phyloP scores from a whole-genome alignment of 768 basidiomycete species.

The Suillus luteus region DNA sequence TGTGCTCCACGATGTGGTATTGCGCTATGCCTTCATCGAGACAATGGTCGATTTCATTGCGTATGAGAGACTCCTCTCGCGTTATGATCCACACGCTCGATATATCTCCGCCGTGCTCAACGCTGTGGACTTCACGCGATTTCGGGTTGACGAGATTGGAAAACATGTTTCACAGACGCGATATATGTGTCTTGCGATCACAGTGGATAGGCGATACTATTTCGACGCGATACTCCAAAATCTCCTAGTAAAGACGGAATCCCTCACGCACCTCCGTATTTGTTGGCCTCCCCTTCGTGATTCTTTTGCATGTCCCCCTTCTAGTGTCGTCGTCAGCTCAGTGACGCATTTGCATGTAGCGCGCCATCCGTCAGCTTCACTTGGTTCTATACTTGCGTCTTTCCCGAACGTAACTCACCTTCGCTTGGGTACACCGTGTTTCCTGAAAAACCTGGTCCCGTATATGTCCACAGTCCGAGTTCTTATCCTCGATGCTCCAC shows the following conservation, averaged over 20 bases:
- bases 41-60: conserved; percentile 1
- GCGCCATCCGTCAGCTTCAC: conserved; percentile 10
- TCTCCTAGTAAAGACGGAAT: conserved; percentile 5
- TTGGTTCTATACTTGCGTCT: conserved; percentile 12
- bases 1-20: conserved; percentile 9
- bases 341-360: conserved; percentile 12
- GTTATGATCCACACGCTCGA: conserved; percentile 6
- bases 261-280: conserved; percentile 11
- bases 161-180: conserved; percentile 6
- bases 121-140: conserved; percentile 2
- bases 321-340: conserved; percentile 1
- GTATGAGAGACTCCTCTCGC: conserved; percentile 2
- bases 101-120: conserved; percentile 1
- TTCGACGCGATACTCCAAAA: conserved; percentile 6
- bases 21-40: conserved; percentile 11
- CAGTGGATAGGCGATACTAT: conserved; percentile 7
- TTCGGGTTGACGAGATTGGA: background rate
- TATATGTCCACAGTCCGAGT: conserved; percentile 7
- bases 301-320: conserved; percentile 8
- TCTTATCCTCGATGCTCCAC: conserved; percentile 15
- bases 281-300: conserved; percentile 10
- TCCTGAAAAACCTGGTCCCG: conserved; percentile 13
- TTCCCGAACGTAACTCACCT: conserved; percentile 12
- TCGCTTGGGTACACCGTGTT: conserved; percentile 13
- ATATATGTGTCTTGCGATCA: conserved; percentile 7